Evolutionary conservation across 345 rosid species (phyloP).

Genomic region (Eucalyptus cloeziana): DNA sequence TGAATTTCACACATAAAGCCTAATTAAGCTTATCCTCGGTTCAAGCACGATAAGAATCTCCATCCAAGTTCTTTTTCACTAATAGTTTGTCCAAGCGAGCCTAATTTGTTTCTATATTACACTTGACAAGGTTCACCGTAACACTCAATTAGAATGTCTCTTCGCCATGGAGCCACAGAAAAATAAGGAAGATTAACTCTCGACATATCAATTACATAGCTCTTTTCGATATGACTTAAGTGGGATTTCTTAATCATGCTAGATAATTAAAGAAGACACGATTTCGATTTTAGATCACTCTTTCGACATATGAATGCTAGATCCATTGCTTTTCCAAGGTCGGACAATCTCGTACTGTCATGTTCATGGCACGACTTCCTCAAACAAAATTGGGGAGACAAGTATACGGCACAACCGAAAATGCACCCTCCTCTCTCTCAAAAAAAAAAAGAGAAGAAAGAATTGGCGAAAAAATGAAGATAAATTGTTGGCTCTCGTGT

Average conservation of each 20-base stretch:
- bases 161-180: too few species aligned
- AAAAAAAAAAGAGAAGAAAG: too few species aligned
- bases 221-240: too few species aligned
- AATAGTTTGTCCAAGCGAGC: background rate
- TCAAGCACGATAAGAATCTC: background rate
- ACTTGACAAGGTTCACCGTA: background rate
- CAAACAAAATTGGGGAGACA: background rate
- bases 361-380: background rate
- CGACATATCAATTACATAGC: too few species aligned
- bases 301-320: background rate
- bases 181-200: too few species aligned
- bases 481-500: background rate
- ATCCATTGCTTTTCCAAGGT: background rate
- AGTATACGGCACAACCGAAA: background rate
- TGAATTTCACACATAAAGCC: too few species aligned
- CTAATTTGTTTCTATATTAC: background rate
- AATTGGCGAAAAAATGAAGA: background rate
- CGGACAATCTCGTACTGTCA: background rate
- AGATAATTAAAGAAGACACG: background rate
- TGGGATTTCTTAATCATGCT: background rate
- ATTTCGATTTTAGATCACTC: background rate
- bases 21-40: too few species aligned
- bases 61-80: background rate
- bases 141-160: too few species aligned
- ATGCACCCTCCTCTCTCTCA: too few species aligned